Percentiles rank a stretch among this genome's conserved stretches.
Conservation (phyloP, 169 alveolate species). For the Plasmodium vivax region DNA sequence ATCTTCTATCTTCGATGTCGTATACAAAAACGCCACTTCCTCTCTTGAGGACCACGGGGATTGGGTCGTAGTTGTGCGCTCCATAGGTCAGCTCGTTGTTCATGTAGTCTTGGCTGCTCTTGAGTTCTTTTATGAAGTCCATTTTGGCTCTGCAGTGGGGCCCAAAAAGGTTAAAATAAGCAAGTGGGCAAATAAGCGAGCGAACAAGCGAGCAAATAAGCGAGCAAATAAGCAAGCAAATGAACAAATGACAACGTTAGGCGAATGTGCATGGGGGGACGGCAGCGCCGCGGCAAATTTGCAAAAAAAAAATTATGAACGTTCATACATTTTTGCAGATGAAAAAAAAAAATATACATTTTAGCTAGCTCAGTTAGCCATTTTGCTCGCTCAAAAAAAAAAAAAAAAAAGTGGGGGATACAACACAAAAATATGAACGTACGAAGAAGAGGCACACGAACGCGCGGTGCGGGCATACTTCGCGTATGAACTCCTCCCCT, state of each 20-base stretch:
- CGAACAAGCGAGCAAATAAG: neutral
- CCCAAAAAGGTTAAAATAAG: neutral
- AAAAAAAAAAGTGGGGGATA: neutral
- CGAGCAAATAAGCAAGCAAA: too few relatives aligned
- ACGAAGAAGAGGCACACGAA: neutral
- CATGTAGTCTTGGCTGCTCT: conserved; percentile 74
- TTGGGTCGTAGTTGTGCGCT: conserved; percentile 93
- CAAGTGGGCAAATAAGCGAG: neutral
- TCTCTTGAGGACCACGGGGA: conserved; percentile 90
- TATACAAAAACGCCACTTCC: conserved; percentile 85
- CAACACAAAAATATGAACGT: neutral
- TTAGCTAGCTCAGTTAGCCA: neutral
- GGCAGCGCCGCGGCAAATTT: neutral
- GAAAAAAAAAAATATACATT: neutral
- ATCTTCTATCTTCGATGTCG: conserved; percentile 88
- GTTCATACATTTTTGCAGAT: conserved; percentile 9
- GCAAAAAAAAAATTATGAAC: conserved; percentile 8
- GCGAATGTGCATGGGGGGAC: neutral
- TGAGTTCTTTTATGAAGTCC: conserved; percentile 50
- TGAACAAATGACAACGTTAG: neutral
- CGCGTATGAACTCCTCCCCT: neutral
- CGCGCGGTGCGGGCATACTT: neutral
- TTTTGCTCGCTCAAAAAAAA: neutral
- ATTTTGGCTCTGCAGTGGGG: conserved; percentile 13
- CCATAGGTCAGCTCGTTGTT: conserved; percentile 82